Percentiles rank a stretch among this genome's conserved stretches.
Evolutionary conservation across 108 stramenopile species (phyloP).

Genomic region (Discostella stelligeroides): DNA sequence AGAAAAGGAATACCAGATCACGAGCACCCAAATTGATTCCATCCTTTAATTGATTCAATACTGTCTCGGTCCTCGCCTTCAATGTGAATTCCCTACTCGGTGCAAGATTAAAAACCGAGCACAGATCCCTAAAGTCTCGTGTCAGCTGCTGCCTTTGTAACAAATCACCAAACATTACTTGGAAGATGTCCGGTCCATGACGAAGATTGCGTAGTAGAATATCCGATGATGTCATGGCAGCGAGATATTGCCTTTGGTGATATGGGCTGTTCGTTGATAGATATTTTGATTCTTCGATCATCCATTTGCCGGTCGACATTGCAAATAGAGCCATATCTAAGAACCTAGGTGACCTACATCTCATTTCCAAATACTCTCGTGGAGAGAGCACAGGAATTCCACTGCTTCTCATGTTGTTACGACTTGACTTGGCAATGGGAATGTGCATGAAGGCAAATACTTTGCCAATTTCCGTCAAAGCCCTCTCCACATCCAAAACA

Average conservation of each 20-base stretch:
- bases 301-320: too few relatives aligned
- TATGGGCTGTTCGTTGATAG: too few relatives aligned
- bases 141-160: background rate
- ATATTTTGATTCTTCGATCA: too few relatives aligned
- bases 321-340: too few relatives aligned
- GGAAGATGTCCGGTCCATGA: background rate
- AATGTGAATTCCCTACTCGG: background rate
- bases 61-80: background rate
- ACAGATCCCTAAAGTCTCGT: slow-evolving; percentile 8
- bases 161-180: slow-evolving; percentile 12
- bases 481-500: too few relatives aligned
- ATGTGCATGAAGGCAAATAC: too few relatives aligned
- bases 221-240: background rate
- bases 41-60: background rate
- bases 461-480: too few relatives aligned
- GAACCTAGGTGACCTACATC: too few relatives aligned
- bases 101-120: slow-evolving; percentile 3
- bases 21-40: background rate
- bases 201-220: background rate
- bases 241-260: background rate
- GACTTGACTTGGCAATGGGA: too few relatives aligned
- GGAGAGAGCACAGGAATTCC: too few relatives aligned
- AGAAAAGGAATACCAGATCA: slow-evolving; percentile 4
- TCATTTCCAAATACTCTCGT: too few relatives aligned
- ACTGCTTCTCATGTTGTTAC: too few relatives aligned